Evolutionary conservation across 371 early-diverging fungal genomes (phyloP).

Genomic region (Haplosporangium sp.): DNA sequence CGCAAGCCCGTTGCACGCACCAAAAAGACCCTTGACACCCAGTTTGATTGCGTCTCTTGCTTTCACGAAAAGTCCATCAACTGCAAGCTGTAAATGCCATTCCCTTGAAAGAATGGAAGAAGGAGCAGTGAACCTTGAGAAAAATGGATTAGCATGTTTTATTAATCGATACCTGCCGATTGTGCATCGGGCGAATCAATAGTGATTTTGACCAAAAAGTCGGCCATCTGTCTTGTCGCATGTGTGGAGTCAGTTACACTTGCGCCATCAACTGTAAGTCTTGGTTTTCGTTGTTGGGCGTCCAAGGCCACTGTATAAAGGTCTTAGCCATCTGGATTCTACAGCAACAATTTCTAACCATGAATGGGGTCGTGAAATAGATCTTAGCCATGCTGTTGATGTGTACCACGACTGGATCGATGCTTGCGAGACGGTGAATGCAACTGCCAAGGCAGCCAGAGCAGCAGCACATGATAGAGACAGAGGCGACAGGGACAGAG

Average conservation of each 20-base stretch:
- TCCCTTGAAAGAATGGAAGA: background rate
- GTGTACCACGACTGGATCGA: constrained; percentile 91
- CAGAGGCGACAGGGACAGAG: constrained; percentile 37
- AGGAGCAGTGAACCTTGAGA: background rate
- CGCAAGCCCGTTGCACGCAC: constrained; percentile 79
- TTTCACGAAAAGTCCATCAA: constrained; percentile 88
- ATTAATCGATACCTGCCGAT: background rate
- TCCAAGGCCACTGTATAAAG: no score
- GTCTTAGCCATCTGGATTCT: no score
- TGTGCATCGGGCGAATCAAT: constrained; percentile 1
- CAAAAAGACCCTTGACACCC: constrained; percentile 80
- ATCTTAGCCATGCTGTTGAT: constrained; percentile 83
- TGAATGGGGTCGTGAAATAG: constrained; percentile 25
- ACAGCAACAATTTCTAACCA: no score
- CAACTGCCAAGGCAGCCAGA: constrained; percentile 46
- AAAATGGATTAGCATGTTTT: background rate
- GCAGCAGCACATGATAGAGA: constrained; percentile 31
- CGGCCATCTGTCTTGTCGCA: constrained; percentile 79
- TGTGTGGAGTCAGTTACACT: constrained; percentile 80
- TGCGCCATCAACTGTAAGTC: constrained; percentile 73
- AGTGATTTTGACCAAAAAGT: constrained; percentile 65
- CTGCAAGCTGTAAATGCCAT: constrained; percentile 74
- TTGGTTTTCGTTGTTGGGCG: background rate
- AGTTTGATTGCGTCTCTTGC: constrained; percentile 92
- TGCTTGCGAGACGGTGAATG: constrained; percentile 77